phyloP scores from a whole-genome alignment of 352 stramenopile genomes.

The Phytophthora cryptogea region DNA sequence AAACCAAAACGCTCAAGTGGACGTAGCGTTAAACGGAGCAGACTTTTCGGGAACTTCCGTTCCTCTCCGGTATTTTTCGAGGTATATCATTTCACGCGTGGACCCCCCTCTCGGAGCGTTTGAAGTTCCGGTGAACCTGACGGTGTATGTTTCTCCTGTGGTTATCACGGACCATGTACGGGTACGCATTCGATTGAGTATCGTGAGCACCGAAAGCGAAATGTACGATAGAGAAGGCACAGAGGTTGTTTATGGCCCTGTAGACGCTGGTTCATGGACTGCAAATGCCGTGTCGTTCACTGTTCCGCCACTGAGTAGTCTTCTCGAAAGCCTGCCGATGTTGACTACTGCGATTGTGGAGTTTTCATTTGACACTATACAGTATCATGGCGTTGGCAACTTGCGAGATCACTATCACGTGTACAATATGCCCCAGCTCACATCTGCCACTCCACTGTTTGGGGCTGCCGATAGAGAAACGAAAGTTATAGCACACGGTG shows the following conservation, averaged over 20 bases:
- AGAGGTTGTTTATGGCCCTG: conserved; percentile 40
- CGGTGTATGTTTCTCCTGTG: conserved; percentile 41
- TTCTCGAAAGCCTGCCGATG: conserved; percentile 34
- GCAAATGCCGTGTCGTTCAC: conserved; percentile 46
- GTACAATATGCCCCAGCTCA: conserved; percentile 65
- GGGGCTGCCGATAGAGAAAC: conserved; percentile 55
- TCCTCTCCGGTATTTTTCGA: conserved; percentile 59
- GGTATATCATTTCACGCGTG: conserved; percentile 47
- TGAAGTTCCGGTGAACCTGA: conserved; percentile 58
- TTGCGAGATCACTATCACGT: conserved; percentile 54
- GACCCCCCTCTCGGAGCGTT: conserved; percentile 59
- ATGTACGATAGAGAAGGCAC: not conserved
- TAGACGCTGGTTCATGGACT: conserved; percentile 46
- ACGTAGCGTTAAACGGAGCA: conserved; percentile 68
- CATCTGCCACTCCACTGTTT: conserved; percentile 50
- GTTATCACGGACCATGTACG: conserved; percentile 55
- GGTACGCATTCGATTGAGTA: conserved; percentile 45
- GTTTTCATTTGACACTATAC: conserved; percentile 55
- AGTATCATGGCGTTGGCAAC: conserved; percentile 56
- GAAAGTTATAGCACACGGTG: conserved; percentile 43
- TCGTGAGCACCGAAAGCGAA: not conserved
- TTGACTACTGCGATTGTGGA: conserved; percentile 47
- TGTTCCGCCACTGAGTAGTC: conserved; percentile 42
- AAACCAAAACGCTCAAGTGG: conserved; percentile 51
- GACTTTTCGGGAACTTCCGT: conserved; percentile 63